Evolutionary conservation across 129 eudicot genomes (phyloP).

Genomic region (Oenanthe sinensis): DNA sequence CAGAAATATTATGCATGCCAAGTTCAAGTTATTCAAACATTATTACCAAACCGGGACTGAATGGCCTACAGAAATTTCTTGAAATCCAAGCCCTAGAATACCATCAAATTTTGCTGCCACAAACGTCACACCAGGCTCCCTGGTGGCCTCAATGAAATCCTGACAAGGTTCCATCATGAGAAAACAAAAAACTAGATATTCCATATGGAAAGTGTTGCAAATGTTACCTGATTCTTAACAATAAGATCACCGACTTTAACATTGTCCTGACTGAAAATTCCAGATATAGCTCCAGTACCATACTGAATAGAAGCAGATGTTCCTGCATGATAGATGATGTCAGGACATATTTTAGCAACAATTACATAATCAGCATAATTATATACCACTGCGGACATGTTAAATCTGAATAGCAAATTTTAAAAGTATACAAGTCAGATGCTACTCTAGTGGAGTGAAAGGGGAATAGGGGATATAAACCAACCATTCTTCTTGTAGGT

Average conservation of each 20-base stretch:
- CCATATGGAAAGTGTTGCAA: background rate
- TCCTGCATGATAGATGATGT: constrained; percentile 31
- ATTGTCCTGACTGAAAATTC: constrained; percentile 66
- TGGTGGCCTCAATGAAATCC: constrained; percentile 87
- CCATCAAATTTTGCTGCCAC: constrained; percentile 82
- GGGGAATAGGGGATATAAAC: constrained; percentile 8
- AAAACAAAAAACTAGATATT: background rate
- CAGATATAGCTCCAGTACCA: constrained; percentile 78
- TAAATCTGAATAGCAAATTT: background rate
- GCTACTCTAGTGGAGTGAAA: background rate
- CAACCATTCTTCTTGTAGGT: constrained; percentile 48
- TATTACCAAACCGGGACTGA: constrained; percentile 63
- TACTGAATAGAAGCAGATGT: constrained; percentile 50
- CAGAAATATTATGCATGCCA: background rate
- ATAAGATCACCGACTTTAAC: constrained; percentile 58
- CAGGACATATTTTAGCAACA: background rate
- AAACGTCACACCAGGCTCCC: constrained; percentile 57
- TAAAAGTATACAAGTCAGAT: background rate
- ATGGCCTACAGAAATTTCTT: constrained; percentile 72
- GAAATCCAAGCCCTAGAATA: constrained; percentile 82
- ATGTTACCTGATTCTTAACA: constrained; percentile 56
- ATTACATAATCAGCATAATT: background rate
- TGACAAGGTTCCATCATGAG: constrained; percentile 12
- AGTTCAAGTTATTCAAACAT: background rate
- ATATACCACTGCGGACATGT: background rate